These are phyloP conservation scores for Caryopteris hybrid DNA, from an alignment of 305 asterid species.

Conservation along the genomic window DNA sequence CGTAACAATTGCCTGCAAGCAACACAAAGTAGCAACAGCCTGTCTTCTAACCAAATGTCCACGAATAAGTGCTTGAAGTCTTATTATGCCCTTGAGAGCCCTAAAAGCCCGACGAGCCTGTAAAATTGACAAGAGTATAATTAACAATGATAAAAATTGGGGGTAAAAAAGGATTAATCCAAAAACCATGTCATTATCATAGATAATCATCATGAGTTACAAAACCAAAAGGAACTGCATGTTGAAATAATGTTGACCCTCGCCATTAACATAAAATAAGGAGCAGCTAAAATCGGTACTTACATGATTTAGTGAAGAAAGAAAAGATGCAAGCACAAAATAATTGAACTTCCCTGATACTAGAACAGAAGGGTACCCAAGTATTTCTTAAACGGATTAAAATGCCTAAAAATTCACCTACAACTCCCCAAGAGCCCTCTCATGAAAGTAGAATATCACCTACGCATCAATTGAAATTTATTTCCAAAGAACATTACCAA, in stretches of 20 bases:
- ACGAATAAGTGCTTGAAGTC: constrained; percentile 96
- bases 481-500: constrained; percentile 37
- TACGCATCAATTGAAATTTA: background rate
- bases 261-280: background rate
- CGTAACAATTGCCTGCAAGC: constrained; percentile 81
- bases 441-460: background rate
- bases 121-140: background rate
- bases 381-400: background rate
- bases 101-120: constrained; percentile 99
- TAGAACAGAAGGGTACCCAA: background rate
- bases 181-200: background rate
- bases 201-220: background rate
- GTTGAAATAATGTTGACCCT: background rate
- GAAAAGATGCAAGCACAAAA: no score
- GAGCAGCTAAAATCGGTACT: background rate
- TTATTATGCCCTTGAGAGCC: constrained; percentile 90
- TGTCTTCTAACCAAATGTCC: constrained; percentile 98
- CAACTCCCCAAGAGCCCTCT: no score
- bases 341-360: background rate
- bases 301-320: background rate
- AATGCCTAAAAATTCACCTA: no score
- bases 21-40: constrained; percentile 79
- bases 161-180: background rate
- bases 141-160: background rate
- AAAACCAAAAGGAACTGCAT: background rate